Conservation (phyloP, 176 grass and related monocot species). For the Cenchrus purpureus region DNA sequence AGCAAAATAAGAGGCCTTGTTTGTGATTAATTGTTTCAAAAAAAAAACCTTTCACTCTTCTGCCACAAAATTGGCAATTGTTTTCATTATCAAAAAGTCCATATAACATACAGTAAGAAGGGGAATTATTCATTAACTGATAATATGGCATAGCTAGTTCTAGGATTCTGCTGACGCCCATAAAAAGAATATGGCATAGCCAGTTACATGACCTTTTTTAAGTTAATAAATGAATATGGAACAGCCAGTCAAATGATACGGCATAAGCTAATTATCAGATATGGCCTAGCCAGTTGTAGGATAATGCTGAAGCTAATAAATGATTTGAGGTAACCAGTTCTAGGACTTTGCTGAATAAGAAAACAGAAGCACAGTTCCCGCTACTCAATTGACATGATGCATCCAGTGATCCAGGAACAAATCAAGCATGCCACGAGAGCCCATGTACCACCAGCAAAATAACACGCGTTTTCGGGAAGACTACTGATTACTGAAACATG, state of each 20-base stretch:
- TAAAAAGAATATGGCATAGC: not conserved
- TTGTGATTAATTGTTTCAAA: not conserved
- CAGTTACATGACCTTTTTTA: not conserved
- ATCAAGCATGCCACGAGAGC: not conserved
- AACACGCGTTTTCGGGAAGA: not conserved
- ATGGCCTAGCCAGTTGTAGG: not conserved
- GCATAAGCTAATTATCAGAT: constrained; percentile 6
- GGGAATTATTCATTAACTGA: not conserved
- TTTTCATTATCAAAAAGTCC: not conserved
- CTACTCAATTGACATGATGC: constrained; percentile 15
- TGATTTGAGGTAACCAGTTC: not conserved
- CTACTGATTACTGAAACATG: not conserved
- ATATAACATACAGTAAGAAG: not conserved
- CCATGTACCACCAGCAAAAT: not conserved
- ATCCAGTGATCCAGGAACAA: not conserved
- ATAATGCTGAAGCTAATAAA: constrained; percentile 6
- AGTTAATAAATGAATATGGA: not conserved
- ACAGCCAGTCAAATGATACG: not conserved
- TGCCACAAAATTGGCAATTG: not conserved
- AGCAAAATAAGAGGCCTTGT: constrained; percentile 2
- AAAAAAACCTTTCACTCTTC: not conserved
- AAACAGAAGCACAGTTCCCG: not conserved
- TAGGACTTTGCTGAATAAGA: not conserved
- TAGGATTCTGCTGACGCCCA: not conserved
- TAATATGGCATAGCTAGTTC: not conserved